Evolutionary conservation across 805 yeast genomes (phyloP).

Genomic region (Kodamaea restingae): DNA sequence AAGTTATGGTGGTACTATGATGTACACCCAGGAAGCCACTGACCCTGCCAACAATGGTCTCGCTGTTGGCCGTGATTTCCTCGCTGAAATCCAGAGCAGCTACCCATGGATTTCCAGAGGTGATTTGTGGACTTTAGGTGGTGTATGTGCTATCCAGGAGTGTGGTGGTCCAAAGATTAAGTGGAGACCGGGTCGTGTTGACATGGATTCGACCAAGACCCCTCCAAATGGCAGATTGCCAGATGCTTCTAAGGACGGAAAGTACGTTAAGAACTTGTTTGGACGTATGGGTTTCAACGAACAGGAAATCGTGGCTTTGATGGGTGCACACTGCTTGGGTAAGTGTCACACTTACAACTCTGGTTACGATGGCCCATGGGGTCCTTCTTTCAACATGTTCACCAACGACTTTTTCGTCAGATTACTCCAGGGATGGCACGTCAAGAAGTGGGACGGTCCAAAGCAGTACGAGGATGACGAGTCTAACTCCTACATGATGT

Average conservation of each 20-base stretch:
- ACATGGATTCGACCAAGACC: conserved; percentile 22
- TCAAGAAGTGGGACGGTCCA: conserved; percentile 38
- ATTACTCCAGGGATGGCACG: conserved; percentile 53
- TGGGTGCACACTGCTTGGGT: conserved; percentile 43
- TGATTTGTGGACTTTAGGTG: conserved; percentile 72
- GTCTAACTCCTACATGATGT: conserved; percentile 46
- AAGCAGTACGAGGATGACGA: conserved; percentile 41
- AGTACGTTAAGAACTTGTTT: conserved; percentile 45
- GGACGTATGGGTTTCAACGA: conserved; percentile 41
- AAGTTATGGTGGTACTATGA: conserved; percentile 37
- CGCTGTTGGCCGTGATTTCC: conserved; percentile 50
- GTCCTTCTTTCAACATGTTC: conserved; percentile 36
- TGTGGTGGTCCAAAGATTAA: conserved; percentile 59
- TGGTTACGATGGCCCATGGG: conserved; percentile 43
- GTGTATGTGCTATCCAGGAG: conserved; percentile 59
- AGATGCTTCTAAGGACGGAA: conserved; percentile 42
- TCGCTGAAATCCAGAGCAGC: conserved; percentile 50
- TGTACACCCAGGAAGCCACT: conserved; percentile 46
- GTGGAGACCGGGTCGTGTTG: conserved; percentile 53
- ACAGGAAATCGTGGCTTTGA: conserved; percentile 38
- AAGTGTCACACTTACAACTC: conserved; percentile 34
- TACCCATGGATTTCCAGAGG: conserved; percentile 63
- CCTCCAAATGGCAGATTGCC: conserved; percentile 53
- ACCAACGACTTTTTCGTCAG: conserved; percentile 37
- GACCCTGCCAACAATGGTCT: conserved; percentile 52